Conservation (phyloP, 129 eudicot species). For the Daucus carota region DNA sequence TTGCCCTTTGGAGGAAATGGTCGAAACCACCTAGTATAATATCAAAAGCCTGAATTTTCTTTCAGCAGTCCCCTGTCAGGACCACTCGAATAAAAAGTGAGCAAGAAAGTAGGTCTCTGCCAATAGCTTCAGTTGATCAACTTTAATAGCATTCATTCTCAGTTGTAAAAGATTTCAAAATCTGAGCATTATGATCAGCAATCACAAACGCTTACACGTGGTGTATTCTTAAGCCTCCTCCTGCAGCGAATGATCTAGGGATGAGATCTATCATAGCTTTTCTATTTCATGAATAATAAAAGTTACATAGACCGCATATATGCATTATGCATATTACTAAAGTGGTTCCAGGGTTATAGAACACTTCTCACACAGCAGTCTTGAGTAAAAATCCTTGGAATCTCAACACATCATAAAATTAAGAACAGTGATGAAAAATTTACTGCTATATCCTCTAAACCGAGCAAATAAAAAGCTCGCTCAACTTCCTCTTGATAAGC, state of each 20-base stretch:
- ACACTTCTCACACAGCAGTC: neutral
- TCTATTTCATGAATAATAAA: neutral
- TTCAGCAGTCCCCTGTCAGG: neutral
- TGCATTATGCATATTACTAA: neutral
- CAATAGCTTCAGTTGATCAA: neutral
- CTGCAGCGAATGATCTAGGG: neutral
- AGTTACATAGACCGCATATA: neutral
- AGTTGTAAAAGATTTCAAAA: neutral
- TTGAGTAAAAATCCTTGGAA: neutral
- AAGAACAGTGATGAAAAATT: neutral
- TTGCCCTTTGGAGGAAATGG: neutral
- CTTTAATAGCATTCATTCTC: neutral
- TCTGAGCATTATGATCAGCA: slow-evolving; percentile 1
- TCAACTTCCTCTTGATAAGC: no score
- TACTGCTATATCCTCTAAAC: neutral
- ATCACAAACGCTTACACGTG: slow-evolving; percentile 3
- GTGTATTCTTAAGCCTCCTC: slow-evolving; percentile 1
- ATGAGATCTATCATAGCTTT: neutral
- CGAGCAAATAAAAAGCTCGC: neutral
- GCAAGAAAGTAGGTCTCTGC: neutral
- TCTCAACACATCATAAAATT: neutral
- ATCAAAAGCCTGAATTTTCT: neutral
- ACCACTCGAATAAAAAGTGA: neutral
- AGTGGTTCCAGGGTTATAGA: neutral
- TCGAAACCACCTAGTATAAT: neutral